phyloP scores from a whole-genome alignment of 768 basidiomycete species.

The Calvatia gigantea region DNA sequence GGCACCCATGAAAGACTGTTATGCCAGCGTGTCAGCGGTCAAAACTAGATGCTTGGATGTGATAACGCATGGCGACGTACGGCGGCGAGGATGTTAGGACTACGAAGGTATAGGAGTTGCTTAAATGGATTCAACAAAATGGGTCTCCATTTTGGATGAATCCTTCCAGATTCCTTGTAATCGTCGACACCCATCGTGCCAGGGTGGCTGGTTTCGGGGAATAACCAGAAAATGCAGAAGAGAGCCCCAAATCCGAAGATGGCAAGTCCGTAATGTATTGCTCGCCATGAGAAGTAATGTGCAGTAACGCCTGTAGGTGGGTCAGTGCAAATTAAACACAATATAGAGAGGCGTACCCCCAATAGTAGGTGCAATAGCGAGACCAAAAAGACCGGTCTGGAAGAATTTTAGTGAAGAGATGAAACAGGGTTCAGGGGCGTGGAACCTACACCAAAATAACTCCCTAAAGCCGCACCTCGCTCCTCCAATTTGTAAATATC shows the following conservation, averaged over 20 bases:
- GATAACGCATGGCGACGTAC: conserved; percentile 45
- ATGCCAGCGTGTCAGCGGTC: background rate
- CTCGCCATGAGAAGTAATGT: conserved; percentile 65
- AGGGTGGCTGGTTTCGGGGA: conserved; percentile 70
- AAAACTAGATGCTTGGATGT: background rate
- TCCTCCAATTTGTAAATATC: conserved; percentile 68
- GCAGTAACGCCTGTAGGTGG: conserved; percentile 38
- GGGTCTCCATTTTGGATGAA: conserved; percentile 19
- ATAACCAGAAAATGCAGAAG: conserved; percentile 35
- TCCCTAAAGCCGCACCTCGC: conserved; percentile 54
- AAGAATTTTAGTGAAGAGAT: background rate
- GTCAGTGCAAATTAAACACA: background rate
- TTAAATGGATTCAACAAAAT: conserved; percentile 54
- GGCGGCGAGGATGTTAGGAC: conserved; percentile 49
- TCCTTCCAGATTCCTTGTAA: conserved; percentile 16
- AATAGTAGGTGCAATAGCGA: conserved; percentile 54
- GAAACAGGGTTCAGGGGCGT: background rate
- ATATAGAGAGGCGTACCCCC: conserved; percentile 36
- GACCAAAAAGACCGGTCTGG: conserved; percentile 55
- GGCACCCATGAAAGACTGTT: conserved; percentile 19
- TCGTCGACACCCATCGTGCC: conserved; percentile 54
- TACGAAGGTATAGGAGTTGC: conserved; percentile 42
- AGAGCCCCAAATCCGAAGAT: conserved; percentile 37
- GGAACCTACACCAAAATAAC: conserved; percentile 47
- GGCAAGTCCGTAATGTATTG: conserved; percentile 48